phyloP scores from a whole-genome alignment of 345 rosid genomes.

The Populus nigra region DNA sequence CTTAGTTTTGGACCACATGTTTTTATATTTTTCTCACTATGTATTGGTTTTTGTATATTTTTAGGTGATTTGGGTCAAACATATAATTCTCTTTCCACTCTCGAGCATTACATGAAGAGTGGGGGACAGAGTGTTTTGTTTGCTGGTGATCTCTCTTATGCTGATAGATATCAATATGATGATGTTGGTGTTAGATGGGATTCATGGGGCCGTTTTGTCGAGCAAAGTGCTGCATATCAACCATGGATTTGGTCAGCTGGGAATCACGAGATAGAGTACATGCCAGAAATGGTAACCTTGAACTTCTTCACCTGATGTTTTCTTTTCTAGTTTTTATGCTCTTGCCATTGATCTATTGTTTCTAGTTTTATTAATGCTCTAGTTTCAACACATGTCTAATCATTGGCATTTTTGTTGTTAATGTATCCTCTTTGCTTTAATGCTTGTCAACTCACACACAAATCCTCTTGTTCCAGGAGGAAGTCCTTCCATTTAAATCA shows the following conservation, averaged over 20 bases:
- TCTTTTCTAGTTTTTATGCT: neutral
- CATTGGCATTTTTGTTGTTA: neutral
- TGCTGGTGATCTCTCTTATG: conserved; percentile 52
- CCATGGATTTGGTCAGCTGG: conserved; percentile 49
- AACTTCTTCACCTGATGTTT: neutral
- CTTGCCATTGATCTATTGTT: neutral
- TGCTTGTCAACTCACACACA: conserved; percentile 1
- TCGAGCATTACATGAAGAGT: conserved; percentile 40
- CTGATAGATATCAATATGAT: conserved; percentile 39
- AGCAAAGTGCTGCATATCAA: conserved; percentile 48
- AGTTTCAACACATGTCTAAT: neutral
- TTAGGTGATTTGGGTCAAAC: conserved; percentile 52
- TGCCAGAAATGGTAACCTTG: conserved; percentile 25
- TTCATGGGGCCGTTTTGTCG: conserved; percentile 45
- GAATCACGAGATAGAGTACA: conserved; percentile 47
- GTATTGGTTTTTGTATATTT: conserved; percentile 2
- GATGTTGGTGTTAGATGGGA: conserved; percentile 44
- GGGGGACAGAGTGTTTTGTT: conserved; percentile 35
- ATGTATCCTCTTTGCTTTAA: neutral
- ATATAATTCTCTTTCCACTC: conserved; percentile 40
- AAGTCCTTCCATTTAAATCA: conserved; percentile 20
- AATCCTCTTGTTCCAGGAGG: conserved; percentile 14
- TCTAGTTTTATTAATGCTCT: neutral
- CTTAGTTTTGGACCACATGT: neutral
- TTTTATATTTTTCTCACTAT: neutral